Conservation (phyloP, 2,329 filamentous ascomycete species). For the Tympanopsis confertula region DNA sequence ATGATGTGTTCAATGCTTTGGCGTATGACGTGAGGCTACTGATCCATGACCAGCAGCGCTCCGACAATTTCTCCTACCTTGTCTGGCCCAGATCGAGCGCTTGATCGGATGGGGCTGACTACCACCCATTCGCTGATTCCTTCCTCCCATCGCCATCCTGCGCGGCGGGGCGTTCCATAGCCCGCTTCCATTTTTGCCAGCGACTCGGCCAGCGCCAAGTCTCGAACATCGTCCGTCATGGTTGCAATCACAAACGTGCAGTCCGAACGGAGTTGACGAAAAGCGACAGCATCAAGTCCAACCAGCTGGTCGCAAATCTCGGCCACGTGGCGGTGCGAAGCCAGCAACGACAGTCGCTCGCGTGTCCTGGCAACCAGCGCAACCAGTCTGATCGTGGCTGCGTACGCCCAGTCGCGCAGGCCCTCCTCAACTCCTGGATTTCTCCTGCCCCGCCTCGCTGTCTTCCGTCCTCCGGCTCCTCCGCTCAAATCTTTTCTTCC, state of each 20-base stretch:
- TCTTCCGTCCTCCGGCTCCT: too few relatives aligned
- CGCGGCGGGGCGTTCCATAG: slow-evolving; percentile 5
- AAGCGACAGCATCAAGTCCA: slow-evolving; percentile 15
- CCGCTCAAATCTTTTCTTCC: too few relatives aligned
- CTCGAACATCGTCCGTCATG: slow-evolving; percentile 36
- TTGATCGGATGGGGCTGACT: slow-evolving; percentile 25
- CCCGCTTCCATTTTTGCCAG: slow-evolving; percentile 10
- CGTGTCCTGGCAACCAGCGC: slow-evolving; percentile 15
- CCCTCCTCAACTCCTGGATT: slow-evolving; percentile 3
- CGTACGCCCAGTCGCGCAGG: slow-evolving; percentile 10
- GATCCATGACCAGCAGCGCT: too few relatives aligned
- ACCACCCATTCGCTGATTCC: slow-evolving; percentile 44
- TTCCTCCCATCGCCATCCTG: slow-evolving; percentile 38
- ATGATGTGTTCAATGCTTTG: too few relatives aligned
- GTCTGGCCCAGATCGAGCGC: too few relatives aligned
- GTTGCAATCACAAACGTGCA: slow-evolving; percentile 39
- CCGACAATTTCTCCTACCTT: too few relatives aligned
- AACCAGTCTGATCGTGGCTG: slow-evolving; percentile 13
- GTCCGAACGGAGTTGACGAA: slow-evolving; percentile 27
- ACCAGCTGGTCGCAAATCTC: slow-evolving; percentile 26
- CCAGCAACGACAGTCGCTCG: slow-evolving; percentile 11
- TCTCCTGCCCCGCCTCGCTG: neutral
- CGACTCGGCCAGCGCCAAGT: slow-evolving; percentile 40
- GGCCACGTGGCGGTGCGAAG: slow-evolving; percentile 14
- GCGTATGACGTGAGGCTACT: too few relatives aligned